Evolutionary conservation across 306 rosid genomes (phyloP).

Genomic region (Abrus pulchellus): DNA sequence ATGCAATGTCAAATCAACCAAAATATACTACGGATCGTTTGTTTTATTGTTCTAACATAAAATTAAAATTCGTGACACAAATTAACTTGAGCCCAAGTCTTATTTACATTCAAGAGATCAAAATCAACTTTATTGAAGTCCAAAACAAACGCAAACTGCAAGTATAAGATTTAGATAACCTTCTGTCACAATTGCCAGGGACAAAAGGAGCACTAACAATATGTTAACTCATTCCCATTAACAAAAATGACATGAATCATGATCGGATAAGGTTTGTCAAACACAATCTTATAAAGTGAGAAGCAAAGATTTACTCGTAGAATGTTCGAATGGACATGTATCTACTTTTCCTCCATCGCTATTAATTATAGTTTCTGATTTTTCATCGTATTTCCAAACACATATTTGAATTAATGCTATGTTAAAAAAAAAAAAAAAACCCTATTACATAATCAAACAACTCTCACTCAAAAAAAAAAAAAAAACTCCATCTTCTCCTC

Average conservation of each 20-base stretch:
- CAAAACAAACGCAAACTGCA: neutral
- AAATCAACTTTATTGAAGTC: neutral
- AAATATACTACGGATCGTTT: neutral
- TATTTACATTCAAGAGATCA: neutral
- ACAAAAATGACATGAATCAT: neutral
- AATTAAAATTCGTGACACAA: no score
- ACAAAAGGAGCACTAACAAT: neutral
- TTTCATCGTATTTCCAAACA: neutral
- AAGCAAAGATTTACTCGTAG: neutral
- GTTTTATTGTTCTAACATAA: no score
- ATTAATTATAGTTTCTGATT: no score
- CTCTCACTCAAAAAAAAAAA: slow-evolving; percentile 13
- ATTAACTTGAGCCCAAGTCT: no score
- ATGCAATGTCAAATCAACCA: slow-evolving; percentile 24
- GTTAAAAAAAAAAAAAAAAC: neutral
- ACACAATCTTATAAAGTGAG: neutral
- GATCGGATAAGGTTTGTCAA: no score
- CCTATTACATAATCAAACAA: slow-evolving; percentile 27
- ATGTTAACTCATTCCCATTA: neutral
- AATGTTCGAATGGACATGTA: no score
- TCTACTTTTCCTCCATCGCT: no score
- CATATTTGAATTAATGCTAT: slow-evolving; percentile 14
- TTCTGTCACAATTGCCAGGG: neutral
- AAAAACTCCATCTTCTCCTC: neutral
- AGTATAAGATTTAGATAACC: neutral